Percentiles rank a stretch among this genome's conserved stretches.
Evolutionary conservation across 2,329 filamentous ascomycete species (phyloP).

Genomic region (Akanthomyces dipterigenus): DNA sequence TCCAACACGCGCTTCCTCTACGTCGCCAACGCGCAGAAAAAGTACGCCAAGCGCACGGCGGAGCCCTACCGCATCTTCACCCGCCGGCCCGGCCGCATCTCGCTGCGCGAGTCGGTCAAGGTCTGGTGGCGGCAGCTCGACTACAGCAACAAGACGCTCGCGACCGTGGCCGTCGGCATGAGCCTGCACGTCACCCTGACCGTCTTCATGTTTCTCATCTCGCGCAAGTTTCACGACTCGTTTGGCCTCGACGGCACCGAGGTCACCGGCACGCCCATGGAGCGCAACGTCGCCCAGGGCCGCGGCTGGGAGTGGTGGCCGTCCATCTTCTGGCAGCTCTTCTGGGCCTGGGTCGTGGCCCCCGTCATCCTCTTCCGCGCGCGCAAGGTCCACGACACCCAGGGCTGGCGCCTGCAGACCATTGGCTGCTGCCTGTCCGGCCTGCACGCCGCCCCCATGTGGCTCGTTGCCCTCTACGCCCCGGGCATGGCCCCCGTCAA

Average conservation of each 20-base stretch:
- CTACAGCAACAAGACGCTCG: conserved; percentile 42
- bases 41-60: conserved; percentile 23
- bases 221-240: conserved; percentile 56
- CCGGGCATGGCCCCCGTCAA: conserved; percentile 47
- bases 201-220: conserved; percentile 54
- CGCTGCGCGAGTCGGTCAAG: conserved; percentile 22
- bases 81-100: conserved; percentile 16
- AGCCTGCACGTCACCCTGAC: conserved; percentile 51
- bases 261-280: conserved; percentile 46
- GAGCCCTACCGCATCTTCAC: conserved; percentile 16
- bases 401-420: conserved; percentile 60
- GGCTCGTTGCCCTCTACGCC: conserved; percentile 53
- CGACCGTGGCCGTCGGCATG: conserved; percentile 48
- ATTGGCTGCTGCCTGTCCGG: conserved; percentile 44
- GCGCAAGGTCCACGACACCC: conserved; percentile 54
- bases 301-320: conserved; percentile 65
- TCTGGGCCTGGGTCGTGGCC: conserved; percentile 57
- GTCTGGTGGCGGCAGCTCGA: conserved; percentile 34
- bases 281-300: conserved; percentile 38
- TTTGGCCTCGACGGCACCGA: conserved; percentile 58
- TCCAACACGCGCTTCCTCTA: conserved; percentile 55
- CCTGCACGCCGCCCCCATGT: conserved; percentile 59
- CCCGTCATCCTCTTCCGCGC: conserved; percentile 56
- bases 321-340: conserved; percentile 56
- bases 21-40: conserved; percentile 48